phyloP scores from a whole-genome alignment of 352 stramenopile genomes.

The Phytophthora podocarpi region DNA sequence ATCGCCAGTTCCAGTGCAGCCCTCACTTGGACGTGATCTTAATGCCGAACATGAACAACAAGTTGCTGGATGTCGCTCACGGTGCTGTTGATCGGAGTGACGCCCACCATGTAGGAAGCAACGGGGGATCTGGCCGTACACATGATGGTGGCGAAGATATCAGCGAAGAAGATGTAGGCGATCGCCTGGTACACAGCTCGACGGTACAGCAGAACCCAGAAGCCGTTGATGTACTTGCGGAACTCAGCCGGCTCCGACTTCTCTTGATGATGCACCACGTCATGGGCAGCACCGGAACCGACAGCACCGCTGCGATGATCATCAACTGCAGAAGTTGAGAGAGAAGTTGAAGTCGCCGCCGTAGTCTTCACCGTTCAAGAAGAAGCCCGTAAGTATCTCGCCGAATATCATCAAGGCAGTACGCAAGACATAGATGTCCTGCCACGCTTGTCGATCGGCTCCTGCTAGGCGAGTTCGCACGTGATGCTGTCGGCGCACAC shows the following conservation, averaged over 20 bases:
- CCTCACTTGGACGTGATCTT: constrained; percentile 42
- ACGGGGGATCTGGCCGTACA: constrained; percentile 34
- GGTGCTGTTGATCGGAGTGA: constrained; percentile 34
- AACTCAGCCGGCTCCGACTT: constrained; percentile 28
- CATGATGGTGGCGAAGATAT: constrained; percentile 36
- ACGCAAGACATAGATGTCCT: constrained; percentile 48
- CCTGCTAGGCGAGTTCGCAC: constrained; percentile 50
- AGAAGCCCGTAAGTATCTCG: constrained; percentile 41
- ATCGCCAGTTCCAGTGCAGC: constrained; percentile 45
- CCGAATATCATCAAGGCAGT: constrained; percentile 42
- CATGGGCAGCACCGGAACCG: constrained; percentile 31
- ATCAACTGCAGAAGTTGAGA: constrained; percentile 63
- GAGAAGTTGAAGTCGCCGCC: no score
- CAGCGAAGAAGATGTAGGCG: constrained; percentile 40
- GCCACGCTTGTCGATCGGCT: constrained; percentile 47
- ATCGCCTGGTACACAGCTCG: constrained; percentile 48
- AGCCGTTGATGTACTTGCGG: constrained; percentile 28
- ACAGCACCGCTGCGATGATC: constrained; percentile 39
- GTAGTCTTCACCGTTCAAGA: constrained; percentile 58
- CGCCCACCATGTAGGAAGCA: constrained; percentile 30
- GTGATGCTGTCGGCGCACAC: constrained; percentile 68
- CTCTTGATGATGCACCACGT: constrained; percentile 44
- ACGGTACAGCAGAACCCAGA: constrained; percentile 35
- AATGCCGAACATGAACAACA: constrained; percentile 36
- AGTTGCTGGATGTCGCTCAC: constrained; percentile 35